These are phyloP conservation scores for Metschnikowia lochheadii DNA, from an alignment of 805 yeast species.

Conservation along the genomic window DNA sequence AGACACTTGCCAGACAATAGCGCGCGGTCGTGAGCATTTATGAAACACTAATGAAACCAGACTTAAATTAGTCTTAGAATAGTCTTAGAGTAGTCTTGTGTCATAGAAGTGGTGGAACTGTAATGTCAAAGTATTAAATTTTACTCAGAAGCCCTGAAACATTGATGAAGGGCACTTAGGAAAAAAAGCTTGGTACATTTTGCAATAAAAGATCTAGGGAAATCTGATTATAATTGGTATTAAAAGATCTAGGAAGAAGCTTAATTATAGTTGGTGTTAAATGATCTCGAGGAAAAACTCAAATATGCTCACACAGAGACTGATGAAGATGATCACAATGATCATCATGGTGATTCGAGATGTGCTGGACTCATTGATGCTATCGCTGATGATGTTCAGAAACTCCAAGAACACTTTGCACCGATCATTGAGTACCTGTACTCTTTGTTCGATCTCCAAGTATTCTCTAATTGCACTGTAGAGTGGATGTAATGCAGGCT, in stretches of 20 bases:
- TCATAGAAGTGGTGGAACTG: no score
- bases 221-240: no score
- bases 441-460: constrained; percentile 90
- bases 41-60: background rate
- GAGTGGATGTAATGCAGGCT: constrained; percentile 91
- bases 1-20: no score
- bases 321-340: constrained; percentile 72
- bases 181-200: no score
- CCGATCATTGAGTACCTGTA: constrained; percentile 87
- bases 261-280: constrained; percentile 4
- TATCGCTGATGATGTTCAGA: constrained; percentile 87
- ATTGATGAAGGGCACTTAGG: no score
- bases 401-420: constrained; percentile 93
- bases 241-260: no score
- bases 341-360: constrained; percentile 89
- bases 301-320: constrained; percentile 69
- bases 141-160: no score
- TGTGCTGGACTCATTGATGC: constrained; percentile 90
- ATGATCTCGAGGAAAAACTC: constrained; percentile 59
- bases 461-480: constrained; percentile 88
- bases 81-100: no score
- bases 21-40: background rate
- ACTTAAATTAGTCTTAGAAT: no score
- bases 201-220: no score
- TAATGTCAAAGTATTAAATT: no score